Evolutionary conservation across 2,329 filamentous ascomycete species (phyloP).

Genomic region (Cytospora chrysosperma): DNA sequence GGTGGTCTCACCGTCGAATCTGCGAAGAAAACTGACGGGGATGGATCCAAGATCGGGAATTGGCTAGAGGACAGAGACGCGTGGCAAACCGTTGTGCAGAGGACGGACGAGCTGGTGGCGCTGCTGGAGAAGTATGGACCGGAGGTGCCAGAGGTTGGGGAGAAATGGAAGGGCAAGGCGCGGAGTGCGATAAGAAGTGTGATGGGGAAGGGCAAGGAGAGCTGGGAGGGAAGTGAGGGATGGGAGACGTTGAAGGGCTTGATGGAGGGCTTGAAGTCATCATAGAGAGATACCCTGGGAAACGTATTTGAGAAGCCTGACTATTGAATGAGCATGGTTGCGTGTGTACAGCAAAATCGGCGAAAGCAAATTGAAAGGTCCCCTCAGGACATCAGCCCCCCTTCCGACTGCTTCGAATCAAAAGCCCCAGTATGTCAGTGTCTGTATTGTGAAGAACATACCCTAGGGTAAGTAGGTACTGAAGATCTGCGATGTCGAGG

Average conservation of each 20-base stretch:
- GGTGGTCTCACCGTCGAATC: conserved; percentile 31
- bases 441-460: no score
- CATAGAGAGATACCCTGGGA: conserved; percentile 5
- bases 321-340: background rate
- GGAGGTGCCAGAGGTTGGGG: conserved; percentile 65
- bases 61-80: conserved; percentile 60
- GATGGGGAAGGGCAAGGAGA: conserved; percentile 75
- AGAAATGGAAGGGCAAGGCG: conserved; percentile 86
- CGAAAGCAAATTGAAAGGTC: background rate
- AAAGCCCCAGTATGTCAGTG: no score
- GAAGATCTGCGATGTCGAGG: no score
- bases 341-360: no score
- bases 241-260: conserved; percentile 61
- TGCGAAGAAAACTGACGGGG: conserved; percentile 9
- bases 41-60: conserved; percentile 40
- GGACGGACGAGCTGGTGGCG: conserved; percentile 79
- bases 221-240: conserved; percentile 74
- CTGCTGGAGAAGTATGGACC: conserved; percentile 78
- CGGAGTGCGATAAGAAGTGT: conserved; percentile 81
- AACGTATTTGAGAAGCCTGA: background rate
- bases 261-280: conserved; percentile 53
- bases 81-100: conserved; percentile 72
- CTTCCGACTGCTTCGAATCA: no score
- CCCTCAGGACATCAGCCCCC: no score
- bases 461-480: no score